Conservation (phyloP, 202 grass and related monocot species). For the Carex arenaria region DNA sequence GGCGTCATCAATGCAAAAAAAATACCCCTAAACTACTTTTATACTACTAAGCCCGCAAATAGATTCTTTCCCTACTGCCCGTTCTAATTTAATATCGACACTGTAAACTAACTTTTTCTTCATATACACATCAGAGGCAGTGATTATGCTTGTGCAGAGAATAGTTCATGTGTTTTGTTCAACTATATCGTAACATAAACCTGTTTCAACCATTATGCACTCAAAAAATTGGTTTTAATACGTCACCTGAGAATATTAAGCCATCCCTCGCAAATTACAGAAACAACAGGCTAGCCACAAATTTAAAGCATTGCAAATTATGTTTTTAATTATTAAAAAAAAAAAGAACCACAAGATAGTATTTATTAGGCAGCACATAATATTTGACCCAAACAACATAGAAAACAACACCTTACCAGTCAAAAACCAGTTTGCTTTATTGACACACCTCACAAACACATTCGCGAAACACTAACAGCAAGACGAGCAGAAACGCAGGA, state of each 20-base stretch:
- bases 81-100: neutral
- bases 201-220: neutral
- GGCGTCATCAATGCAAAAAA: too few species aligned
- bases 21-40: too few species aligned
- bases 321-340: neutral
- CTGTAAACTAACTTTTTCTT: neutral
- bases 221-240: neutral
- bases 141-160: neutral
- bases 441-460: neutral
- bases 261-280: neutral
- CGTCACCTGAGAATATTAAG: neutral
- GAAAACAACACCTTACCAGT: neutral
- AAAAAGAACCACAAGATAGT: neutral
- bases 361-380: neutral
- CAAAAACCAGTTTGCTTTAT: constrained; percentile 8
- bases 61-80: neutral
- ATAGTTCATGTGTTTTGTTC: neutral
- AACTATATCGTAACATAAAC: neutral
- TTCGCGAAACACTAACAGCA: neutral
- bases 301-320: neutral
- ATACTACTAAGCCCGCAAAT: too few species aligned
- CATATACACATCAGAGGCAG: neutral
- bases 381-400: neutral
- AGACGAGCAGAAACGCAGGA: neutral
- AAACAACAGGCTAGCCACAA: neutral